These are phyloP conservation scores for Liriodendron chinense DNA, from an alignment of 164 flowering plant genomes.

Conservation along the genomic window DNA sequence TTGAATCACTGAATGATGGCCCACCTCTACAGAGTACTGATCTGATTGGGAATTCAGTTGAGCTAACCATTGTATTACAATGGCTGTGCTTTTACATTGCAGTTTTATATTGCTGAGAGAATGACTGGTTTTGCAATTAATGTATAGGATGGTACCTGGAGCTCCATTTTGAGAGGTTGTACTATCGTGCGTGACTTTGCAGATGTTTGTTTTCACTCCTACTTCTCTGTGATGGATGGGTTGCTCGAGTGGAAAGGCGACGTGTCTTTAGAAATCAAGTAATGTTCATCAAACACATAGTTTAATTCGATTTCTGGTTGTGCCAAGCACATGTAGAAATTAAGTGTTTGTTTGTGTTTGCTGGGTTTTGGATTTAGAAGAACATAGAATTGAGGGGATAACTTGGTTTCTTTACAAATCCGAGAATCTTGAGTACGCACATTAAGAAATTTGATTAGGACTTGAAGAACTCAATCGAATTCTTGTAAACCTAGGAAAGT, in stretches of 20 bases:
- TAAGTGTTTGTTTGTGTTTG: not conserved
- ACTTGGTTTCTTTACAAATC: not conserved
- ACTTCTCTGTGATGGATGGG: slow-evolving; percentile 26
- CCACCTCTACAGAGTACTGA: not conserved
- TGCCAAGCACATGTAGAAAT: not conserved
- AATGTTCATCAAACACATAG: not conserved
- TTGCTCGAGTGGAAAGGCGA: slow-evolving; percentile 15
- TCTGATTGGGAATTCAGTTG: too few species aligned
- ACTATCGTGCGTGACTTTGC: slow-evolving; percentile 22
- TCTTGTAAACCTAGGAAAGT: too few species aligned
- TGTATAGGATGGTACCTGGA: slow-evolving; percentile 25
- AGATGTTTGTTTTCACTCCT: slow-evolving; percentile 24
- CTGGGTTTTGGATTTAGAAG: not conserved
- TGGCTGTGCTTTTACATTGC: not conserved
- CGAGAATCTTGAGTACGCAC: not conserved
- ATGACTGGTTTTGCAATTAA: not conserved
- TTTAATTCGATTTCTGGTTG: not conserved
- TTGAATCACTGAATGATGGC: not conserved
- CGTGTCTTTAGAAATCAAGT: slow-evolving; percentile 22
- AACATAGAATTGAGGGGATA: too few species aligned
- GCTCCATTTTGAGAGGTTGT: slow-evolving; percentile 18
- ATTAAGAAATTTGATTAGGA: too few species aligned
- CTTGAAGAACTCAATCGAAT: too few species aligned
- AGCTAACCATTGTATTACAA: not conserved
- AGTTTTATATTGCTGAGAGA: not conserved